A percentile compares a stretch with the other conserved stretches of the same genome.
Conservation (phyloP, 1,284 basidiomycete genomes). For the Erythrobasidium hasegawianum region DNA sequence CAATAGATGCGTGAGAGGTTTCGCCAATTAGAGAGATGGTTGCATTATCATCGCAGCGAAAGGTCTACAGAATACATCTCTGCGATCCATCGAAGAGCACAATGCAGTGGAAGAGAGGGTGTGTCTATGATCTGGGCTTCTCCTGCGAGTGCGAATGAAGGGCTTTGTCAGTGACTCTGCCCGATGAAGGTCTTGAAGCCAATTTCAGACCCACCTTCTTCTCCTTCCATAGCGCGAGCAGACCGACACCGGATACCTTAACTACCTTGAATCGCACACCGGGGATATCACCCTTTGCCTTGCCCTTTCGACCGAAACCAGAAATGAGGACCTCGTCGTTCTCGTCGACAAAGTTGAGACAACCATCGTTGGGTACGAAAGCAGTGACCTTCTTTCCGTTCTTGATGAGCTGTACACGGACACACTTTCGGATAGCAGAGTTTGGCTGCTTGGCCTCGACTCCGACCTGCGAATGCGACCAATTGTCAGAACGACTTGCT, state of each 20-base stretch:
- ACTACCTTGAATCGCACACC: slow-evolving; percentile 98
- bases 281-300: slow-evolving; percentile 91
- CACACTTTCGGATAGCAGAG: slow-evolving; percentile 99
- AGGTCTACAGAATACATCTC: neutral
- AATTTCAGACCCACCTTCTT: slow-evolving; percentile 71
- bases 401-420: slow-evolving; percentile 99
- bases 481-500: neutral
- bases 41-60: neutral
- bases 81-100: neutral
- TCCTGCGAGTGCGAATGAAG: slow-evolving; percentile 26
- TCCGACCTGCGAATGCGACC: slow-evolving; percentile 51
- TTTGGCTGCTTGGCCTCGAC: slow-evolving; percentile 93
- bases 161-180: slow-evolving; percentile 12
- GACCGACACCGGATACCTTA: slow-evolving; percentile 98
- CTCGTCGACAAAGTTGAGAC: slow-evolving; percentile 95
- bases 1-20: neutral
- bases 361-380: slow-evolving; percentile 87
- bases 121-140: slow-evolving; percentile 41
- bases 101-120: neutral
- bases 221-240: slow-evolving; percentile 79
- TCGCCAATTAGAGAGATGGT: neutral
- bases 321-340: slow-evolving; percentile 99
- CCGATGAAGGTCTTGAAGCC: neutral
- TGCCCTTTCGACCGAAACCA: slow-evolving; percentile 99
- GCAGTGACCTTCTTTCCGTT: slow-evolving; percentile 99